Evolutionary conservation across 2,329 filamentous ascomycete genomes (phyloP).

Genomic region (Neoarthrinium moseri): DNA sequence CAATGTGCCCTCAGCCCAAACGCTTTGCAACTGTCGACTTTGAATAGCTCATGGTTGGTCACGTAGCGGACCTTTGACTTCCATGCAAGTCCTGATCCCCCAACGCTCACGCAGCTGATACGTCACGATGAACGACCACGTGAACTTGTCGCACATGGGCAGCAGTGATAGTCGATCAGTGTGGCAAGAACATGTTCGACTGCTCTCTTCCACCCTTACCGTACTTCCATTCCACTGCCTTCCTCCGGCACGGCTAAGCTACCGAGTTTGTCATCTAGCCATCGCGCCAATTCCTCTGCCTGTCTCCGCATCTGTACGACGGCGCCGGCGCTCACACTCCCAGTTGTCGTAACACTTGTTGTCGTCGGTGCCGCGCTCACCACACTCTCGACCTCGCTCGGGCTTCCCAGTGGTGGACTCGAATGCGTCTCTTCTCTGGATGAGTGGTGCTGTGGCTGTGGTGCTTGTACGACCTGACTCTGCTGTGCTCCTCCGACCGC

Average conservation of each 20-base stretch:
- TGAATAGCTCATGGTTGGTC: too few relatives aligned
- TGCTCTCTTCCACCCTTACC: background rate
- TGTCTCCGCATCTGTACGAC: constrained; percentile 53
- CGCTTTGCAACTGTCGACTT: too few relatives aligned
- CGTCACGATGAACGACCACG: too few relatives aligned
- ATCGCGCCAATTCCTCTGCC: constrained; percentile 57
- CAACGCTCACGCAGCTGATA: too few relatives aligned
- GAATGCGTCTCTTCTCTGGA: constrained; percentile 24
- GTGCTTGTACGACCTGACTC: constrained; percentile 18
- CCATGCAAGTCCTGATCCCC: too few relatives aligned
- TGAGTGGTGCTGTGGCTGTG: constrained; percentile 17
- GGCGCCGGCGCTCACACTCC: constrained; percentile 38
- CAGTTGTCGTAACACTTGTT: constrained; percentile 33
- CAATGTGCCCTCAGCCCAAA: too few relatives aligned
- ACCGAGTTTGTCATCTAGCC: constrained; percentile 60
- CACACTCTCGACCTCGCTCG: constrained; percentile 47
- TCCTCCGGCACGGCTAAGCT: constrained; percentile 53
- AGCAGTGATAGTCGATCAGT: too few relatives aligned
- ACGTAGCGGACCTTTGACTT: too few relatives aligned
- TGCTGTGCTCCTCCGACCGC: constrained; percentile 14
- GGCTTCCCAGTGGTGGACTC: constrained; percentile 31
- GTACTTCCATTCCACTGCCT: constrained; percentile 28
- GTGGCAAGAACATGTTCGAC: too few relatives aligned
- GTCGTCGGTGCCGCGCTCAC: constrained; percentile 44
- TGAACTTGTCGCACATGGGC: too few relatives aligned